Evolutionary conservation across 106 monocot species (phyloP).

Genomic region (Dactylorhiza incarnata): DNA sequence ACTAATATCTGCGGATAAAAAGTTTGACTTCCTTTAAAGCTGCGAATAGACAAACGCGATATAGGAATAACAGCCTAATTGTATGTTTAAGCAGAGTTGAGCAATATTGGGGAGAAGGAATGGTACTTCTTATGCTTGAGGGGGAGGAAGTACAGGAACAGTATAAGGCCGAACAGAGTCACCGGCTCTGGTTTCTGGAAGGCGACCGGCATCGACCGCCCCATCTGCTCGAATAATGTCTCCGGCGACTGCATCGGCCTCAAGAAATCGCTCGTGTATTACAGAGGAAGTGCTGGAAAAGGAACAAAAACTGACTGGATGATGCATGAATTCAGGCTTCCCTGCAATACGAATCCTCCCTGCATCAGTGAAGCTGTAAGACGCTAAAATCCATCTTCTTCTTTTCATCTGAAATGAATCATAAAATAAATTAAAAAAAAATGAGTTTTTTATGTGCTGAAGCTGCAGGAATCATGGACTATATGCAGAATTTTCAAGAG

Average conservation of each 20-base stretch:
- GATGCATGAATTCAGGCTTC: constrained; percentile 96
- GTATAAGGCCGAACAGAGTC: constrained; percentile 77
- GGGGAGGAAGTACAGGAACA: constrained; percentile 84
- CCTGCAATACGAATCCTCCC: constrained; percentile 17
- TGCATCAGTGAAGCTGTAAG: constrained; percentile 49
- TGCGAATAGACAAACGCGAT: no score
- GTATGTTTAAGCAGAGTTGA: constrained; percentile 27
- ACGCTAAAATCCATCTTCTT: not conserved
- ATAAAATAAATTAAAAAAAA: not conserved
- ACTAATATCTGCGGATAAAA: no score
- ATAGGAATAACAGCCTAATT: no score
- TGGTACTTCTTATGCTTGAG: constrained; percentile 90
- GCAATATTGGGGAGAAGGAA: constrained; percentile 48
- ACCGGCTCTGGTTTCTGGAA: constrained; percentile 90
- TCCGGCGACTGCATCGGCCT: constrained; percentile 57
- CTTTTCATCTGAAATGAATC: not conserved
- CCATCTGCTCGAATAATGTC: constrained; percentile 31
- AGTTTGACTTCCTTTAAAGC: no score
- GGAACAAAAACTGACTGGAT: constrained; percentile 94
- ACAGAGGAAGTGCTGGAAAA: constrained; percentile 71
- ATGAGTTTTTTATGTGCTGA: no score
- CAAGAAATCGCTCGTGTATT: constrained; percentile 91
- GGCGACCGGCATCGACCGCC: constrained; percentile 79
- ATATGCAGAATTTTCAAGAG: constrained; percentile 80
- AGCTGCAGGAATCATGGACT: constrained; percentile 66